Evolutionary conservation across 495 filamentous ascomycete species (phyloP), one percentile per base, ranked within the genome.

Genomic region (Penicillium salamii): DNA sequence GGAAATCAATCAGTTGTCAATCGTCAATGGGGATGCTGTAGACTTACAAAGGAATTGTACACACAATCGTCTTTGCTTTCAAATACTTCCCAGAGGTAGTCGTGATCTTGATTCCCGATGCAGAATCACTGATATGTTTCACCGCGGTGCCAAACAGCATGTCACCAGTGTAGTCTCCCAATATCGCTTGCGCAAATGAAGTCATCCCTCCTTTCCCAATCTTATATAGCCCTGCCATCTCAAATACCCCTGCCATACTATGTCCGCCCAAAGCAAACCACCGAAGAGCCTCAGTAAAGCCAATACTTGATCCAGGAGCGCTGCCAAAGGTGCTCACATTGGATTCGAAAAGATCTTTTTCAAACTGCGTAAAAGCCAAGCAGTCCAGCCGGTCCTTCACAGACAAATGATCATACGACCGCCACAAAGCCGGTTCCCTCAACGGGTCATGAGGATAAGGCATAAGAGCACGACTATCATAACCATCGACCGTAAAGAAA

Each of bases 271-370:
- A 28, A 12, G 56, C 56, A 33, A 45, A 58, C 37, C 53, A 54
- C 6, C 62, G 53, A 9, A 65, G 41, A n/a, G 54, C 48, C 3
- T 62, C 62, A 33, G 50, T 23, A 43, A 58, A 59, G 2, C 39
- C 44, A 9, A 37, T 59, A 7, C 52, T 36, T 14, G 39, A 39
- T 24, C 46, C 53, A 13, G 47, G 31, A 4, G 57, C 57, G 39
- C 53, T 54, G 2, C 51, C 54, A 43, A 58, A 58, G 2, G 55
- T 50, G 8, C 37, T 44, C 3, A 52, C 28, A 26, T 49, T 54
- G 6, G 54, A 57, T 12, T 55, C 52, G 20, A 59, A 49, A 17
- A 59, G 20, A 7, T 54, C 43, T 32, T 46, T 59, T 13, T 50
- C 57, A 15, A 34, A 21, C 28, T 9, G 35, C 3, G 42, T 1